These are phyloP conservation scores for Narthecium ossifragum DNA, from an alignment of 106 monocot species.

Conservation along the genomic window DNA sequence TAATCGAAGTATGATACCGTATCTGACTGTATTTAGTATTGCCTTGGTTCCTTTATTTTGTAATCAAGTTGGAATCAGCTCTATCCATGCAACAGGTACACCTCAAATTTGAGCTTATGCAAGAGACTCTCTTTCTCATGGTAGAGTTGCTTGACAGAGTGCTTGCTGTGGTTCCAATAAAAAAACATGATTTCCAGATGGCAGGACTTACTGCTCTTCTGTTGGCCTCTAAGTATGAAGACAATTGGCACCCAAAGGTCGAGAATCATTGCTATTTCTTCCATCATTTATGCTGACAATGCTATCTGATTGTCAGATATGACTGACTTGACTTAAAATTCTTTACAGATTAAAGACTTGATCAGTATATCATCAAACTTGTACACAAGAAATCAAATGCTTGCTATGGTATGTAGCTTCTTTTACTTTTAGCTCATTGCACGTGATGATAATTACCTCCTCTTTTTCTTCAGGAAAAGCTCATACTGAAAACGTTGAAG, in stretches of 20 bases:
- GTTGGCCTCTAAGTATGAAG: constrained; percentile 56
- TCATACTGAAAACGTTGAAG: constrained; percentile 24
- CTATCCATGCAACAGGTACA: constrained; percentile 31
- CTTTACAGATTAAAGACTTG: constrained; percentile 39
- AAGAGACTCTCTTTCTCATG: constrained; percentile 63
- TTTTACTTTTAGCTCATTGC: neutral
- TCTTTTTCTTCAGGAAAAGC: constrained; percentile 27
- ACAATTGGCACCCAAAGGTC: constrained; percentile 58
- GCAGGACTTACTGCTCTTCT: constrained; percentile 43
- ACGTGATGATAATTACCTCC: neutral
- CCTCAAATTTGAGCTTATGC: constrained; percentile 44
- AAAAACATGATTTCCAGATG: constrained; percentile 38
- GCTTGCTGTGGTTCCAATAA: constrained; percentile 28
- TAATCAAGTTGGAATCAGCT: too few species aligned
- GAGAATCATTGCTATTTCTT: neutral
- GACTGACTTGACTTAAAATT: neutral
- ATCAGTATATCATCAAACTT: constrained; percentile 28
- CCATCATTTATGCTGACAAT: neutral
- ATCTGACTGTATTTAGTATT: neutral
- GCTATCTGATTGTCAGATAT: too few species aligned
- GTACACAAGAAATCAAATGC: constrained; percentile 39
- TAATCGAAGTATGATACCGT: constrained; percentile 38
- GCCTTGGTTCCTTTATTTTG: neutral
- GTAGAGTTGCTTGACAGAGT: constrained; percentile 47
- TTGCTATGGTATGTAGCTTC: constrained; percentile 31